Percentiles rank a stretch among this genome's conserved stretches.
These are phyloP conservation scores for Canariomyces notabilis DNA, from an alignment of 2,329 filamentous ascomycete species.

Conservation along the genomic window DNA sequence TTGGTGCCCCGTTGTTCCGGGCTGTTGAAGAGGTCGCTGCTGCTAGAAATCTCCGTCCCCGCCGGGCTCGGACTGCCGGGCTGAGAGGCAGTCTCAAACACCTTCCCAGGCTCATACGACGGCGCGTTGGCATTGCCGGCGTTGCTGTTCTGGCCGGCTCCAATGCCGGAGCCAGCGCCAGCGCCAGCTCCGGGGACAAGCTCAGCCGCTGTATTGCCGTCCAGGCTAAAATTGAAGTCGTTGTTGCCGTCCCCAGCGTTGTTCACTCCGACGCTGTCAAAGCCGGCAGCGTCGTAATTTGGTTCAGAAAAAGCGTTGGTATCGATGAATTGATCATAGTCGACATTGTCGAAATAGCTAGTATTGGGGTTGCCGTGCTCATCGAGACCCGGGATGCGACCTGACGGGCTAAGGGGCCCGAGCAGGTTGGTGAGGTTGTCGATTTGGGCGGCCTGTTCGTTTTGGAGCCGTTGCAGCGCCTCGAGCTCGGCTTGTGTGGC, in stretches of 20 bases:
- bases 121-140: not conserved
- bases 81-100: constrained; percentile 22
- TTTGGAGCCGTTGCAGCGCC: constrained; percentile 70
- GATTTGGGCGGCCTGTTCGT: constrained; percentile 72
- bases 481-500: constrained; percentile 73
- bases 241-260: not conserved
- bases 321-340: constrained; percentile 48
- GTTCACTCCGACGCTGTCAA: not conserved
- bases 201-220: constrained; percentile 29
- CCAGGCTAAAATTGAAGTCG: constrained; percentile 48
- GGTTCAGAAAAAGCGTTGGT: constrained; percentile 34
- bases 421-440: constrained; percentile 69
- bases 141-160: not conserved
- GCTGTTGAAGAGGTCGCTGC: constrained; percentile 35
- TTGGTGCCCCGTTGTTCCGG: constrained; percentile 30
- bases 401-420: constrained; percentile 74
- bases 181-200: constrained; percentile 20
- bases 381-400: constrained; percentile 67
- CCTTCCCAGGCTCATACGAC: constrained; percentile 15
- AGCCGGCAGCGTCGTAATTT: constrained; percentile 1
- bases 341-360: constrained; percentile 35
- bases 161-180: constrained; percentile 15
- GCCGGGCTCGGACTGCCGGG: constrained; percentile 40
- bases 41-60: constrained; percentile 46
- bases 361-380: constrained; percentile 33